Conservation (phyloP, 2,329 filamentous ascomycete genomes). For the Colletotrichum australisinense region DNA sequence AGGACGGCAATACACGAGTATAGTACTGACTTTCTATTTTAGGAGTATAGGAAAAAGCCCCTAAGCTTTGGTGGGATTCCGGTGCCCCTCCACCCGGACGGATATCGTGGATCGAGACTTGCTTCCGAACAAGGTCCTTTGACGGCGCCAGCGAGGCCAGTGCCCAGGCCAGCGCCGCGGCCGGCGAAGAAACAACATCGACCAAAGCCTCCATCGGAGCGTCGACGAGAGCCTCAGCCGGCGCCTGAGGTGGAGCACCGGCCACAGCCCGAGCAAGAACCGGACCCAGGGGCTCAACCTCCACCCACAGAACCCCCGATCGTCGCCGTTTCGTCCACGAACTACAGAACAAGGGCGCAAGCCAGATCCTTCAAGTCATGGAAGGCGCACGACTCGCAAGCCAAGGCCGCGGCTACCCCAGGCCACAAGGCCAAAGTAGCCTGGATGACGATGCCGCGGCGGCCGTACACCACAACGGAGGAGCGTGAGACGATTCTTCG, state of each 20-base stretch:
- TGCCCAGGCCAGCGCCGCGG: not conserved
- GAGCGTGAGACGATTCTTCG: constrained; percentile 37
- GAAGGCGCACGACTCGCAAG: constrained; percentile 1
- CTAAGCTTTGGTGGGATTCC: too few relatives aligned
- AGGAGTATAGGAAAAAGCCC: not conserved
- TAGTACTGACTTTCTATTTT: not conserved
- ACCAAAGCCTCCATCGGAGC: not conserved
- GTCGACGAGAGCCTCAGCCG: too few relatives aligned
- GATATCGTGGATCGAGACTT: not conserved
- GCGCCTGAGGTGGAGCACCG: too few relatives aligned
- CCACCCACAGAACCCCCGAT: not conserved
- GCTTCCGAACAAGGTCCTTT: not conserved
- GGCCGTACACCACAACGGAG: constrained; percentile 40
- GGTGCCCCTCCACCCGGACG: too few relatives aligned
- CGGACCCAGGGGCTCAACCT: not conserved
- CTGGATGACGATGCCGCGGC: constrained; percentile 33
- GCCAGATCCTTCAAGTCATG: constrained; percentile 37
- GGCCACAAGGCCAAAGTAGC: constrained; percentile 2
- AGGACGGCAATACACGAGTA: not conserved
- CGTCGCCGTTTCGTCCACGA: constrained; percentile 5
- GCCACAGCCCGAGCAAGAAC: not conserved
- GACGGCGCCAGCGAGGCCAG: not conserved
- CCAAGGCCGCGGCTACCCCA: not conserved
- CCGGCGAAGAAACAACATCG: not conserved
- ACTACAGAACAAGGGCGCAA: constrained; percentile 36